A percentile compares a stretch with the other conserved stretches of the same genome.
phyloP scores from a whole-genome alignment of 768 basidiomycete species.

The Leccinum pellstonianum region DNA sequence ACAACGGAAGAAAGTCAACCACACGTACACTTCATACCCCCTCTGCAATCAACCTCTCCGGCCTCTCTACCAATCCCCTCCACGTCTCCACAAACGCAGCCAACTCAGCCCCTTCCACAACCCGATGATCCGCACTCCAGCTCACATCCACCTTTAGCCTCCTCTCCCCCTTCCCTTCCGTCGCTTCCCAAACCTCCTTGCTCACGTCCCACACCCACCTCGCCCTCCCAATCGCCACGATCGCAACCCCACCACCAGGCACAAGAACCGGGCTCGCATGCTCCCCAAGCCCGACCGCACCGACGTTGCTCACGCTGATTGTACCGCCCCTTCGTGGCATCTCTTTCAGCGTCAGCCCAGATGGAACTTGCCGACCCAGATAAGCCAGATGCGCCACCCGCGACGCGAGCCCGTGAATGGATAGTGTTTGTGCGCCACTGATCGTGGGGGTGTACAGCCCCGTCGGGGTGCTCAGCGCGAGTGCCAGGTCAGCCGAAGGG shows the following conservation, averaged over 20 bases:
- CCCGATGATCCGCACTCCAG: conserved; percentile 86
- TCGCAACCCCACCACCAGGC: conserved; percentile 81
- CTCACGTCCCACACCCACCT: conserved; percentile 76
- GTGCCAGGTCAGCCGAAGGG: conserved; percentile 67
- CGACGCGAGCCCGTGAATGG: conserved; percentile 61
- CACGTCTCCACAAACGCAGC: conserved; percentile 87
- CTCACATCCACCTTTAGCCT: conserved; percentile 64
- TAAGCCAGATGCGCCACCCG: conserved; percentile 58
- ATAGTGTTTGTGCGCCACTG: conserved; percentile 48
- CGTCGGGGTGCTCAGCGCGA: conserved; percentile 78
- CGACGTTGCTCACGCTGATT: conserved; percentile 79
- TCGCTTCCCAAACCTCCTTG: conserved; percentile 33
- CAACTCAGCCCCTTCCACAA: conserved; percentile 87
- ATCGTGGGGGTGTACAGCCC: conserved; percentile 84
- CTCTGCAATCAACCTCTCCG: conserved; percentile 63
- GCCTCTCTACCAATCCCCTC: conserved; percentile 76
- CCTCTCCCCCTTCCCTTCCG: conserved; percentile 40
- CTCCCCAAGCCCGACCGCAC: conserved; percentile 72
- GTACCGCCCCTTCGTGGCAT: conserved; percentile 79
- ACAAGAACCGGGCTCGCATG: conserved; percentile 74
- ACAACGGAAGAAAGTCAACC: neutral
- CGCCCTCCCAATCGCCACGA: conserved; percentile 77
- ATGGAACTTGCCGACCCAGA: conserved; percentile 67
- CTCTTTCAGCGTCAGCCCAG: conserved; percentile 59
- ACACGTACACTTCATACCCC: conserved; percentile 31